Conservation (phyloP, 768 basidiomycete genomes). For the Suillus fuscotomentosus region DNA sequence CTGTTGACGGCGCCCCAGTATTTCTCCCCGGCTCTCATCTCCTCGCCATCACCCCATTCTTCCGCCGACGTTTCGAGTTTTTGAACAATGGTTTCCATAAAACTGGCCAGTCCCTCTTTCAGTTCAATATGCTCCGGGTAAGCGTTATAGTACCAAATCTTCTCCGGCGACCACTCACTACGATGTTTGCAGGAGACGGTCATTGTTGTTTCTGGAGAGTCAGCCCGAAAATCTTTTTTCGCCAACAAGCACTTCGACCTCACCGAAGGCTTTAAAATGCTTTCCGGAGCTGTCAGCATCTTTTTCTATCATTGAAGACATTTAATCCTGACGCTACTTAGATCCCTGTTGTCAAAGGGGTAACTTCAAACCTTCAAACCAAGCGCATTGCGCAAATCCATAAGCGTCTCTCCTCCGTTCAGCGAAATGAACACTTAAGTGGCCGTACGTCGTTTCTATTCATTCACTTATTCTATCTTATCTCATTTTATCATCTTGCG, state of each 20-base stretch:
- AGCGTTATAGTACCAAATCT: conserved; percentile 22
- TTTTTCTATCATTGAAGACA: conserved; percentile 1
- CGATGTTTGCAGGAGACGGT: conserved; percentile 57
- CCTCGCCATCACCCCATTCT: conserved; percentile 64
- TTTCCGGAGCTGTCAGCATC: conserved; percentile 70
- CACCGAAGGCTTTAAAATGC: conserved; percentile 75
- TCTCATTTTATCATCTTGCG: background rate
- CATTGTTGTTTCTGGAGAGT: conserved; percentile 74
- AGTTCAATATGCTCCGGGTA: conserved; percentile 68
- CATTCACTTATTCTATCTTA: background rate
- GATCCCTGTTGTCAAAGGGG: conserved; percentile 76
- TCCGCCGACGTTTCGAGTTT: conserved; percentile 68
- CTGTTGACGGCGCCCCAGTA: conserved; percentile 46
- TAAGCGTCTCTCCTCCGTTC: conserved; percentile 64
- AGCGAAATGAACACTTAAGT: conserved; percentile 59
- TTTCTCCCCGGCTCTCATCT: conserved; percentile 58
- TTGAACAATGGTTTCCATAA: conserved; percentile 68
- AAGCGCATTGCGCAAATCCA: conserved; percentile 64
- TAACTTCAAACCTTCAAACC: conserved; percentile 68
- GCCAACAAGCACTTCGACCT: conserved; percentile 69
- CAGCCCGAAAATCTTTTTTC: conserved; percentile 67
- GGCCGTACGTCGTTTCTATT: conserved; percentile 45
- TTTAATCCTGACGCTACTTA: conserved; percentile 28
- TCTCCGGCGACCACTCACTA: conserved; percentile 2
- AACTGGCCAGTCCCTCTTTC: conserved; percentile 64